Evolutionary conservation across 305 asterid species (phyloP), one percentile per base, ranked within the genome.

Genomic region (Fraxinus sp.): DNA sequence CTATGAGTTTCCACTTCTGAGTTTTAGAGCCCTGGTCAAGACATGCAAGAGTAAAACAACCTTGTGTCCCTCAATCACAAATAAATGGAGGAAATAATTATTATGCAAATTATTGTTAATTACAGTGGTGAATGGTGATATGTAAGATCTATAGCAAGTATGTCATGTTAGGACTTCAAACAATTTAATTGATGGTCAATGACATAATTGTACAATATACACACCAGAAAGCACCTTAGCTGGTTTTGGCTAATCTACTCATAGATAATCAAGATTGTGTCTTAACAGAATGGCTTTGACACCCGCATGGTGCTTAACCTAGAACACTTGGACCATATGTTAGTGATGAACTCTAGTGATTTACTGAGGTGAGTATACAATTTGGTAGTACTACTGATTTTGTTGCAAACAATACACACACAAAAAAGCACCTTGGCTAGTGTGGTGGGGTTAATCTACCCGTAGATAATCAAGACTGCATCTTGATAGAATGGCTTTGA

Each of bases 1-100:
- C 89, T 79, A 94, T 96, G 79, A 96, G 95, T 90, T 96, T 94
- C 98, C 98, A 94, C 85, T 92, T 94, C 86, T 92, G 95, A 74
- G 93, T 88, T 87, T 96, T 93, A 83, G 99, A 88, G 79, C 99
- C 99, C 99, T 96, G 92, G 80, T 80, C 82, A 86, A 82, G 76
- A 85, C 78, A 86, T 75, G 77, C 62, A 28, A 81, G 11, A 75
- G 66, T 82, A 55, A 86, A 80, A 41, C 41, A 28, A 26, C 71
- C n/a, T 64, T 64, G 72, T 22, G 33, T 64, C 5, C 18, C 16
- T 64, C 14, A 9, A 24, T 64, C 33, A 22, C 13, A 64, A 22
- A 55, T 55, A 64, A 24, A 22, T 22, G 33, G 4, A 24, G 72
- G 9, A 36, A 36, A 79, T 24, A 81, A 6, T 79, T 78, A 70